Percentiles rank a stretch among this genome's conserved stretches.
Conservation (phyloP, 768 basidiomycete genomes). For the Suillus bovinus region DNA sequence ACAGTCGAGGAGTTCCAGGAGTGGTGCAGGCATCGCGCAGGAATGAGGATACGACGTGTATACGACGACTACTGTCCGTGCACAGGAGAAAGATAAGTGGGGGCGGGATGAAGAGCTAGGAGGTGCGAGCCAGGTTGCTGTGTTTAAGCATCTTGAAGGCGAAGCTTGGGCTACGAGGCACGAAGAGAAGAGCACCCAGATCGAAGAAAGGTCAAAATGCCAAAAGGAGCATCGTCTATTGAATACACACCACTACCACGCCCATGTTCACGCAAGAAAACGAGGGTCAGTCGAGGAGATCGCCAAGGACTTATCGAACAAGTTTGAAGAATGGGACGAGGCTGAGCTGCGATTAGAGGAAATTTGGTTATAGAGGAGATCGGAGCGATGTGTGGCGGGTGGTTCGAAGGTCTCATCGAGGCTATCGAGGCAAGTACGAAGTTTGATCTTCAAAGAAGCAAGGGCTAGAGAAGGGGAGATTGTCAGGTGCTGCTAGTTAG, state of each 20-base stretch:
- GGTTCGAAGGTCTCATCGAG: constrained; percentile 29
- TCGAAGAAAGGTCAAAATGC: constrained; percentile 3
- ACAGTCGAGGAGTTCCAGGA: constrained; percentile 67
- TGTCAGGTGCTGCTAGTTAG: constrained; percentile 35
- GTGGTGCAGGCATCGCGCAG: constrained; percentile 63
- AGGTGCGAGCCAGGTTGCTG: no score
- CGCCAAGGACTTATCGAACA: no score
- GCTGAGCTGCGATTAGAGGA: no score
- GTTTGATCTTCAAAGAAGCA: constrained; percentile 25
- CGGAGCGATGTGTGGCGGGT: constrained; percentile 36
- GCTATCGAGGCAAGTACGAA: constrained; percentile 23
- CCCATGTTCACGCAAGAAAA: constrained; percentile 48
- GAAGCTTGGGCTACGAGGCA: constrained; percentile 25
- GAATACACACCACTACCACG: constrained; percentile 46
- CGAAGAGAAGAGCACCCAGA: constrained; percentile 32
- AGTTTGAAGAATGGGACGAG: no score
- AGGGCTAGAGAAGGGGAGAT: constrained; percentile 20
- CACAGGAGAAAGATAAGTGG: no score
- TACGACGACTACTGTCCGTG: no score
- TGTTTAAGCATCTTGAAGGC: no score
- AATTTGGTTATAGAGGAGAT: constrained; percentile 46
- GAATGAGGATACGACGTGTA: no score
- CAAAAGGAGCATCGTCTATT: constrained; percentile 45
- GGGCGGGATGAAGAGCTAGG: no score
- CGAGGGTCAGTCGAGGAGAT: constrained; percentile 42